A percentile compares a stretch with the other conserved stretches of the same genome.
phyloP scores from a whole-genome alignment of 768 basidiomycete genomes.

The Lactarius pseudohatsudake region DNA sequence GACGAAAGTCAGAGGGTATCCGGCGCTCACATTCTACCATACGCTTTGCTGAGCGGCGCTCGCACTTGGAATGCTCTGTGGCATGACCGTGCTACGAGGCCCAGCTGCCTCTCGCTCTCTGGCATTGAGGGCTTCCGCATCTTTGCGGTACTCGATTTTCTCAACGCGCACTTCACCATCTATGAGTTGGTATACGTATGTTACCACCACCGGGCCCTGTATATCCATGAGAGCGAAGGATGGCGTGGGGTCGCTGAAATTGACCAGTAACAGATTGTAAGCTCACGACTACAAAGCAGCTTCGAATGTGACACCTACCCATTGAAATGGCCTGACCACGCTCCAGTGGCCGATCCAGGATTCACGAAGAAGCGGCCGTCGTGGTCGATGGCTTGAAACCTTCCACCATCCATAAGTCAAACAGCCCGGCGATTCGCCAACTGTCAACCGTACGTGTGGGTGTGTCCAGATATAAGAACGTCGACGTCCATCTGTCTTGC shows the following conservation, averaged over 20 bases:
- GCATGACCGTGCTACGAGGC: slow-evolving; percentile 47
- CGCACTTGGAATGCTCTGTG: slow-evolving; percentile 51
- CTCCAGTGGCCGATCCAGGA: slow-evolving; percentile 92
- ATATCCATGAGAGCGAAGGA: slow-evolving; percentile 98
- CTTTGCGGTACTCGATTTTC: slow-evolving; percentile 83
- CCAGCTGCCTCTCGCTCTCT: slow-evolving; percentile 35
- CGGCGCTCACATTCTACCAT: slow-evolving; percentile 32
- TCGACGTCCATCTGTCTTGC: slow-evolving; percentile 98
- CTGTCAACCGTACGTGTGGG: slow-evolving; percentile 70
- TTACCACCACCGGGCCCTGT: slow-evolving; percentile 94
- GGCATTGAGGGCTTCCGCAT: slow-evolving; percentile 43
- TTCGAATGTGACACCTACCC: slow-evolving; percentile 45
- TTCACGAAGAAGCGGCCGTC: slow-evolving; percentile 94
- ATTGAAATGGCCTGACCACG: slow-evolving; percentile 79
- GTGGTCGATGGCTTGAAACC: slow-evolving; percentile 92
- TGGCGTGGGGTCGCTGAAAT: slow-evolving; percentile 74
- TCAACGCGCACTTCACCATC: slow-evolving; percentile 93
- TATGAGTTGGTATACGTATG: slow-evolving; percentile 94
- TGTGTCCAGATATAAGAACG: slow-evolving; percentile 90
- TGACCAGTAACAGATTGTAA: neutral
- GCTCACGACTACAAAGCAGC: neutral
- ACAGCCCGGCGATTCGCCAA: neutral
- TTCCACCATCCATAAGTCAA: slow-evolving; percentile 35
- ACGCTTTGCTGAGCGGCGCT: slow-evolving; percentile 38
- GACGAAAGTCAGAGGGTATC: neutral